Evolutionary conservation across 2,329 filamentous ascomycete genomes (phyloP).

Genomic region (Botrytis deweyae): DNA sequence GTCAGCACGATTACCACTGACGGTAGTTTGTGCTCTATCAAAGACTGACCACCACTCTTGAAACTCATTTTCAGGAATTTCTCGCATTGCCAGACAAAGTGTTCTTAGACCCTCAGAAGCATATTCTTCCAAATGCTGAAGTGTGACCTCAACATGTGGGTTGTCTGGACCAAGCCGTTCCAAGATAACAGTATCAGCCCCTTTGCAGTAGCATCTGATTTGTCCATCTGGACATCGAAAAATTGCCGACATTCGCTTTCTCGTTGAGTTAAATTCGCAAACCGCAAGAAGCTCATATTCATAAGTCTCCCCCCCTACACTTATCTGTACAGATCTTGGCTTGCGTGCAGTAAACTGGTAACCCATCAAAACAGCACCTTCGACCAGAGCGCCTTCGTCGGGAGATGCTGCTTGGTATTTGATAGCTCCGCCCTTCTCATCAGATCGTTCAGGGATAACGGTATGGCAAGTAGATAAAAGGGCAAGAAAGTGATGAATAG

Average conservation of each 20-base stretch:
- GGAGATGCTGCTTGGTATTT: conserved; percentile 98
- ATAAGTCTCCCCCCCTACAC: conserved; percentile 66
- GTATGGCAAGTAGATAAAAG: conserved; percentile 92
- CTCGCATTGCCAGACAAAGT: conserved; percentile 90
- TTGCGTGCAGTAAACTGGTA: conserved; percentile 91
- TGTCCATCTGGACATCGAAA: conserved; percentile 96
- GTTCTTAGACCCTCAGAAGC: conserved; percentile 94
- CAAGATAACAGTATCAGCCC: conserved; percentile 94
- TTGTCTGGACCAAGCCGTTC: conserved; percentile 84
- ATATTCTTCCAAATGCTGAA: conserved; percentile 97
- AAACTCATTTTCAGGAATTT: conserved; percentile 86
- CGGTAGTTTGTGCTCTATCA: conserved; percentile 83
- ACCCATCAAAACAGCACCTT: conserved; percentile 81
- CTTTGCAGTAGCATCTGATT: conserved; percentile 91
- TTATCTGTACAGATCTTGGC: conserved; percentile 82
- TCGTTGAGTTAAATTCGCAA: conserved; percentile 98
- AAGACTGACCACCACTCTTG: conserved; percentile 83
- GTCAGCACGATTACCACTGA: conserved; percentile 87
- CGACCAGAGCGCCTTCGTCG: conserved; percentile 93
- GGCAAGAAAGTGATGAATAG: conserved; percentile 80
- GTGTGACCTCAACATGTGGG: conserved; percentile 81
- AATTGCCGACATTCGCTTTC: conserved; percentile 97
- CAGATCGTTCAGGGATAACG: conserved; percentile 86
- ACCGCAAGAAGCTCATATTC: conserved; percentile 93
- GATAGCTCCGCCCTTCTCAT: conserved; percentile 75